These are phyloP conservation scores for Phaffomyces antillensis DNA, from an alignment of 805 yeast genomes.

Conservation along the genomic window DNA sequence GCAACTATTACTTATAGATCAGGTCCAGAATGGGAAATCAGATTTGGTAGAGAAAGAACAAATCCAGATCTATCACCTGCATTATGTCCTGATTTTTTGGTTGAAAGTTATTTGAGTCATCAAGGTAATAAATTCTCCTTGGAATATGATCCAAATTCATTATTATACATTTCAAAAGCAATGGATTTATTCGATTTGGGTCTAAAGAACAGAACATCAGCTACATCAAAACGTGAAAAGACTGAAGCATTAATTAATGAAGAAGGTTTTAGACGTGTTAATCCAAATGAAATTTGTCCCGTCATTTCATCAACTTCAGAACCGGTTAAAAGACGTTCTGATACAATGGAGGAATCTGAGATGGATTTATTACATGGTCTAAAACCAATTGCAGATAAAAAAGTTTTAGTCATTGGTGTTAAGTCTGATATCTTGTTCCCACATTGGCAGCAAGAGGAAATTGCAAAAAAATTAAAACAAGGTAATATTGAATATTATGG, in stretches of 20 bases:
- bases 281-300: constrained; percentile 26
- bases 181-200: constrained; percentile 92
- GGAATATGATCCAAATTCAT: constrained; percentile 86
- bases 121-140: constrained; percentile 91
- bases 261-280: constrained; percentile 13
- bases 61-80: constrained; percentile 78
- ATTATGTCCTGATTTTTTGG: constrained; percentile 85
- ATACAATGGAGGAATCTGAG: constrained; percentile 47
- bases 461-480: constrained; percentile 49
- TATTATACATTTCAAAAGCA: constrained; percentile 82
- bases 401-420: constrained; percentile 81
- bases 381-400: constrained; percentile 50
- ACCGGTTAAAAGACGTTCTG: constrained; percentile 39
- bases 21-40: constrained; percentile 94
- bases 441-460: constrained; percentile 88
- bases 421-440: constrained; percentile 90
- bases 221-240: constrained; percentile 34
- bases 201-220: constrained; percentile 34
- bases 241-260: constrained; percentile 28
- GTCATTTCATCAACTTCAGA: constrained; percentile 46
- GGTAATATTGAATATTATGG: constrained; percentile 22
- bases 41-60: constrained; percentile 85
- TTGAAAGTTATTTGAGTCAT: constrained; percentile 89
- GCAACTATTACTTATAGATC: constrained; percentile 92
- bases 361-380: constrained; percentile 64